Evolutionary conservation across 1,284 basidiomycete genomes (phyloP), one percentile per base, ranked within the genome.

Genomic region (Phellopilus nigrolimitatus): DNA sequence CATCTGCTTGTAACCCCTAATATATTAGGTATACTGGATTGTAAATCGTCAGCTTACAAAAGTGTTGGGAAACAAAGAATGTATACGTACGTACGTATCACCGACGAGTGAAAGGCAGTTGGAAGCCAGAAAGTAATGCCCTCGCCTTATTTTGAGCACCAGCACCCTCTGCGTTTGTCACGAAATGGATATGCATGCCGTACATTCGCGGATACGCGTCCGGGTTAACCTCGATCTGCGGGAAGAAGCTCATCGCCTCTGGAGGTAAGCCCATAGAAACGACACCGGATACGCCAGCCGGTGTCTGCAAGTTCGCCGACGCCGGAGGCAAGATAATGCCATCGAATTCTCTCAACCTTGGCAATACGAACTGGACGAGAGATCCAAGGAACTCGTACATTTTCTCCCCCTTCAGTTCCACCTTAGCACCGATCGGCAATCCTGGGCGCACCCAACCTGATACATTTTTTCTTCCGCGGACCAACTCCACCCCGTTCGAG

Each of bases 331-430:
- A 71, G 3, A 78, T 65, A 55, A 99, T 68, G 21, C 95, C 97
- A 5, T 77, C 75, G 72, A 94, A 99, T 60, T 97, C 94, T 61
- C 95, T 81, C 57, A 97, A 68, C 19, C 95, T 82, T 2, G 95
- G 97, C 19, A 98, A 74, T 47, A 99, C 95, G 65, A 98, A 98
- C 61, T 97, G 94, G 60, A 85, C 82, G 59, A 99, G 80, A 5
- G 82, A 83, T 56, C 86, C 84, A 54, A 99, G 72, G 68, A 99
- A 97, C 61, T 93, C 88, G 73, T 92, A 97, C 87, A 97, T 97
- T 57, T 85, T 81, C 45, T 88, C 84, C 7, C 93, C 95, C 61
- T 82, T 83, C 59, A 99, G 70, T 61, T 91, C 88, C 56, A 97
- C 93, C 71, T 94, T 93, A 57, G 82, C 91, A 51, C 92, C 91